Evolutionary conservation across 257 asterid species (phyloP).

Genomic region (Lithospermum erythrorhizon): DNA sequence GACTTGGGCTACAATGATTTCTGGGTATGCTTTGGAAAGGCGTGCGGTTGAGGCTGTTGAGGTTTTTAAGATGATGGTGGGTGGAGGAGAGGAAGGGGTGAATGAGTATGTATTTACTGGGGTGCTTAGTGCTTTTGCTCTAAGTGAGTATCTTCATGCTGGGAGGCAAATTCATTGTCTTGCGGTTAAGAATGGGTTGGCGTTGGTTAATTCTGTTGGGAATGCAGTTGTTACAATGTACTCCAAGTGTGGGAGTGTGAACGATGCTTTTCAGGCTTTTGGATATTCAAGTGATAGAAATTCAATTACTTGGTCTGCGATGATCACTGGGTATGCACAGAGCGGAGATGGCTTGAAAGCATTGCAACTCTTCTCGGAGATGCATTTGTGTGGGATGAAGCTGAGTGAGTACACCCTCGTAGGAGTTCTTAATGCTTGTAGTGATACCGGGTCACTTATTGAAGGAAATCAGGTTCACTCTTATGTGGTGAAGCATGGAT

Average conservation of each 20-base stretch:
- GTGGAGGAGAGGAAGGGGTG: constrained; percentile 23
- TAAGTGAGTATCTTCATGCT: constrained; percentile 20
- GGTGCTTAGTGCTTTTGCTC: constrained; percentile 54
- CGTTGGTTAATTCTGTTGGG: constrained; percentile 43
- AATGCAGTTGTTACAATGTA: constrained; percentile 85
- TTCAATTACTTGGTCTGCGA: constrained; percentile 79
- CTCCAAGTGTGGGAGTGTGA: constrained; percentile 53
- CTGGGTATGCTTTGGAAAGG: constrained; percentile 56
- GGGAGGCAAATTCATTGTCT: constrained; percentile 64
- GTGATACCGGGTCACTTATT: constrained; percentile 39
- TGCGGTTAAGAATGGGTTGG: constrained; percentile 41
- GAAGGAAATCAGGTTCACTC: constrained; percentile 66
- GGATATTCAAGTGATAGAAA: constrained; percentile 44
- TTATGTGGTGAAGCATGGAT: constrained; percentile 49
- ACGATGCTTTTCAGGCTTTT: constrained; percentile 40
- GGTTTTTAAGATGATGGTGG: constrained; percentile 34
- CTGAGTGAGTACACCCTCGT: constrained; percentile 73
- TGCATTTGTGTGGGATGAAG: constrained; percentile 50
- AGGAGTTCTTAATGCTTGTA: constrained; percentile 77
- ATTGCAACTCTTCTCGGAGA: constrained; percentile 42
- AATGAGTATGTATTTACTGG: constrained; percentile 74
- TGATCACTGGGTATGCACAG: constrained; percentile 75
- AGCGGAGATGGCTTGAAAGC: constrained; percentile 62
- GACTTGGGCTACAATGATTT: constrained; percentile 79
- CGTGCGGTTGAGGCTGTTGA: constrained; percentile 41